These are phyloP conservation scores for Neurospora tetrasperma DNA, from an alignment of 495 filamentous ascomycete genomes.

Conservation along the genomic window DNA sequence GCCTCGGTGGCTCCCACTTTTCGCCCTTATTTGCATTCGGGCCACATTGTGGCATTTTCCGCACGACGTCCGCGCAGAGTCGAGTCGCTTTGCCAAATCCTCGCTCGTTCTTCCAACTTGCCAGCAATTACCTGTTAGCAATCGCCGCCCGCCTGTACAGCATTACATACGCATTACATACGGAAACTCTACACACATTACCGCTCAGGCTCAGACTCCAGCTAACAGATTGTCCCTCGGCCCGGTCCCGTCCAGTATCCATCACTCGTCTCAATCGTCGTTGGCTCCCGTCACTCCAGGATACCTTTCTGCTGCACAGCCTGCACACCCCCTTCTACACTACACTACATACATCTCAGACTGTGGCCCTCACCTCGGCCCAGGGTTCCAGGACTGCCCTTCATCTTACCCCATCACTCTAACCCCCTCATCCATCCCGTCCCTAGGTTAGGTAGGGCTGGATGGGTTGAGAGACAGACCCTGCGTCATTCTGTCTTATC, in stretches of 20 bases:
- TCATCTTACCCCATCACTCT: neutral
- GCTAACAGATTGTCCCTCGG: neutral
- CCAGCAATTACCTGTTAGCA: neutral
- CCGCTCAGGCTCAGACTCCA: neutral
- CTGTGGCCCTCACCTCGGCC: neutral
- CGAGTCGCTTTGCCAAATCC: neutral
- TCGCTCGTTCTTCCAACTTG: neutral
- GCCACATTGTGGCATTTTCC: slow-evolving; percentile 16
- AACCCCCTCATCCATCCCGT: neutral
- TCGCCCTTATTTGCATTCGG: slow-evolving; percentile 9
- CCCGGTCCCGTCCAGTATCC: neutral
- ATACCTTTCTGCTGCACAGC: neutral
- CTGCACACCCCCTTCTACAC: neutral
- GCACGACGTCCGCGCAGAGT: slow-evolving; percentile 5
- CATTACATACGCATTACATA: neutral
- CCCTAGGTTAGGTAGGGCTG: neutral
- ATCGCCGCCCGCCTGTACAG: neutral
- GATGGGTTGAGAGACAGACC: neutral
- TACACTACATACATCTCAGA: neutral
- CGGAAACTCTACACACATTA: neutral
- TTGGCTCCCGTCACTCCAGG: neutral
- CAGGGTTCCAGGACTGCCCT: neutral
- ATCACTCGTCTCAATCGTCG: neutral
- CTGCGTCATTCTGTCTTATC: neutral
- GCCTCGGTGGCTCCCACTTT: slow-evolving; percentile 6